Base-by-base conservation (phyloP, 2,329 filamentous ascomycete species). In the Arthrocladium fulminans region DNA sequence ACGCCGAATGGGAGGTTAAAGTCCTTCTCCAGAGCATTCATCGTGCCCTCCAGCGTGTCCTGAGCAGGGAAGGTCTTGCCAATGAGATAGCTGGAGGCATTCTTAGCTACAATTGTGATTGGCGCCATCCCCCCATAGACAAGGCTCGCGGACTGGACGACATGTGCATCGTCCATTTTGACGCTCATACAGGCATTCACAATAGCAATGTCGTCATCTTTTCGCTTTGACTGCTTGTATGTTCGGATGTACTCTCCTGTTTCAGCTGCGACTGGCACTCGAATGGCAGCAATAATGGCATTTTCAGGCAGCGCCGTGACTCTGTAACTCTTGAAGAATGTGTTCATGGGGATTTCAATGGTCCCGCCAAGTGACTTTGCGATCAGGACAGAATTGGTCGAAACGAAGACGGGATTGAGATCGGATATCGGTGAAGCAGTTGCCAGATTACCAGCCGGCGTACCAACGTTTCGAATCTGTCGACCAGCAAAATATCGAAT, bases 131-230 rank as follows among this genome's bases (percentile, higher is more conserved):
- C 92, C 46, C 92, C 92, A 58, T 95, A 97, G 2, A 94, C 86
- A 19, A 98, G 73, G 58, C 84, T 87, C 51, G 80, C 82, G 54
- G 83, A 81, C 52, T 81, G 75, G 4, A 97, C 86, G 1, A 79
- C 64, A 35, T 90, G 79, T 1, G 75, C 73, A 2, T 84, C 76
- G 32, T 82, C 77, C 2, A 97, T 68, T 3, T 77, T 79, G 3
- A 97, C 74, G 29, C 87, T 79, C 49, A 97, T 67, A 1, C 90
- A 88, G 23, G 85, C 81, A 42, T 94, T 97, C 20, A 97, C 92
- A 59, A 98, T 97, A 2, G 92, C 92, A 62, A 98, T 97, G 62
- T 98, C 92, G 60, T 98, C 92, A 59, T 98, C 92, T 63, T 97
- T 97, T 56, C 92, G 74, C 72, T 98, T 98, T 0, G 92, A 81